A percentile compares a stretch with the other conserved stretches of the same genome.
Conservation (phyloP, 805 yeast genomes). For the Candida chilensis region DNA sequence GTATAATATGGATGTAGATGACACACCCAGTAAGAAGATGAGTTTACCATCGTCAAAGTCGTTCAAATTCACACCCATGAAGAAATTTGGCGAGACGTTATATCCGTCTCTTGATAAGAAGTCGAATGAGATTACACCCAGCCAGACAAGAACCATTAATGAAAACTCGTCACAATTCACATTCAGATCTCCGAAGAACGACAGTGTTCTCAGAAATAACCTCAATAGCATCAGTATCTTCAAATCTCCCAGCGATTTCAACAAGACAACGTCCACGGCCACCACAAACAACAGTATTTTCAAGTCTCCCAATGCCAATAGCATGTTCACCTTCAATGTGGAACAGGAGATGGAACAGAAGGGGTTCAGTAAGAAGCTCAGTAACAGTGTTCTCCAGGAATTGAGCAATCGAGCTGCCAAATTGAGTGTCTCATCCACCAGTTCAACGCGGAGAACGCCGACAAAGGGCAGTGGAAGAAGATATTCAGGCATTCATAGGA, state of each 20-base stretch:
- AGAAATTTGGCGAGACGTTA: background rate
- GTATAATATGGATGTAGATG: no score
- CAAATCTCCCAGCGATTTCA: no score
- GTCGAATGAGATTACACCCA: no score
- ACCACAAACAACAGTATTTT: no score
- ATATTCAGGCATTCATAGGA: slow-evolving; percentile 29
- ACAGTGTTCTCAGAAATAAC: no score
- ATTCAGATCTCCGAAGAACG: no score
- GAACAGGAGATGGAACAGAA: slow-evolving; percentile 22
- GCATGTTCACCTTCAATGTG: no score
- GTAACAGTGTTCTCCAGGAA: slow-evolving; percentile 21
- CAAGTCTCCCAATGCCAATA: no score
- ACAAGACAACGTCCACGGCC: no score
- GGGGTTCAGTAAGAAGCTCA: slow-evolving; percentile 27
- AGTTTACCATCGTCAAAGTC: background rate
- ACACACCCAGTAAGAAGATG: background rate
- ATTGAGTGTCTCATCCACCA: slow-evolving; percentile 9
- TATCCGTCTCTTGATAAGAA: background rate
- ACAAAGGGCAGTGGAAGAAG: slow-evolving; percentile 11
- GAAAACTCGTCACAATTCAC: no score
- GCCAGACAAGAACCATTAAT: no score
- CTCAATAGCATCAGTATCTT: no score
- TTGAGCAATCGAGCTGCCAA: slow-evolving; percentile 17
- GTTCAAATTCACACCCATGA: slow-evolving; percentile 1
- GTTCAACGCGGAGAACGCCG: background rate